Conservation (phyloP, 2,329 filamentous ascomycete genomes). For the Beauveria bassiana region DNA sequence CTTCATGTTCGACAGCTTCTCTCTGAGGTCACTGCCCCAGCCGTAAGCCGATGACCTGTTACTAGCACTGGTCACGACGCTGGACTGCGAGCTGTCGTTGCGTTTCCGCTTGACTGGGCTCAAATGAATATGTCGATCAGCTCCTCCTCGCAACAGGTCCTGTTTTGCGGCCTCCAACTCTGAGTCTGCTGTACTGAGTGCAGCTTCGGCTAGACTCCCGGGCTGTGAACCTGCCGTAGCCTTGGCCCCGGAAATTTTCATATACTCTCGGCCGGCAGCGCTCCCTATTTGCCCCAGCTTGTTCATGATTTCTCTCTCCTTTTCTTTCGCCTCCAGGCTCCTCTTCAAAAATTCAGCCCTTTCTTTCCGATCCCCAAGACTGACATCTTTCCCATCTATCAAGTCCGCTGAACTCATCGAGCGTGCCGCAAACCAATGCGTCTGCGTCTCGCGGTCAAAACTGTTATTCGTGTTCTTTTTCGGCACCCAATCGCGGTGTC, state of each 20-base stretch:
- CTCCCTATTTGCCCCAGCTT: constrained; percentile 56
- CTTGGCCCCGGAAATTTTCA: constrained; percentile 36
- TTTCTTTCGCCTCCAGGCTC: constrained; percentile 58
- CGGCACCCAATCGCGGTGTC: constrained; percentile 17
- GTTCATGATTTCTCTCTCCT: constrained; percentile 64
- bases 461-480: constrained; percentile 24
- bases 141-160: constrained; percentile 21
- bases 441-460: constrained; percentile 53
- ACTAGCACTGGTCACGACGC: constrained; percentile 20
- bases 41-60: constrained; percentile 32
- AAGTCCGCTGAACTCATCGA: constrained; percentile 50
- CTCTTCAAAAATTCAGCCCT: constrained; percentile 59
- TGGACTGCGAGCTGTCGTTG: constrained; percentile 37
- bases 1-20: constrained; percentile 55
- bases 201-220: constrained; percentile 8
- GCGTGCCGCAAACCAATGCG: constrained; percentile 46
- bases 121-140: constrained; percentile 42
- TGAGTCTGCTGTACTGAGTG: constrained; percentile 20
- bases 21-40: constrained; percentile 48
- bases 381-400: constrained; percentile 56
- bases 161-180: constrained; percentile 34
- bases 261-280: constrained; percentile 64
- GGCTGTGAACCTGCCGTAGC: neutral
- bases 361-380: constrained; percentile 50
- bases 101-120: constrained; percentile 57